Base-by-base conservation (phyloP, 805 yeast genomes). In the Kodamaea neixiangensis region DNA sequence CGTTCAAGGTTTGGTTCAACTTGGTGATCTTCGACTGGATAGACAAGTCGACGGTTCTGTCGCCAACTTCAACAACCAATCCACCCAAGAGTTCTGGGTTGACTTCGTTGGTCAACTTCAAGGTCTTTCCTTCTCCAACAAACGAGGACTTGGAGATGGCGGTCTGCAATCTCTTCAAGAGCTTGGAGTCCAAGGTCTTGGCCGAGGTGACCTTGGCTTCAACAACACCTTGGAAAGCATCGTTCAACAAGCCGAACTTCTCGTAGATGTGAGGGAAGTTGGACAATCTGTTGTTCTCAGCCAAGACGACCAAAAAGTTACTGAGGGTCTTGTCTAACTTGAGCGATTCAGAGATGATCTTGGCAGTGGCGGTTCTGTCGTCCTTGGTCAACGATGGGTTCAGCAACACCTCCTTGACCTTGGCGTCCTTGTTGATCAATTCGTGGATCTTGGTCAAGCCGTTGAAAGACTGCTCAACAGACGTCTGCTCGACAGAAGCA, bases 21-120 rank as follows among this genome's bases (percentile, higher is more conserved):
- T 83, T 90, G 71, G 88, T 78, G 68, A 94, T 83, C 81, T 87
- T 91, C 67, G 88, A 73, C 54, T 92, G 79, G 61, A 94, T 83
- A 53, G 96, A 86, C 71, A 93, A 81, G 76, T 94, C 99, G 64
- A 91, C 97, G 57, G 98, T 92, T 75, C 87, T 89, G 79, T 93
- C 99, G 67, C 93, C 97, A 64, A 94, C 89, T 76, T 92, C 97
- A 54, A 94, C 96, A 61, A 94, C 77, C 71, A 94, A 82, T 65
- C 99, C 99, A 68, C 99, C 99, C 71, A 89, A 80, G 68, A 94
- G 89, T 58, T 87, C 94, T 58, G 97, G 89, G 77, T 90, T 85
- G 56, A 93, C 88, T 58, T 78, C 79, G 80, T 91, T 93, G 61
- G 83, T 75, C 62, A 94, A 77, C 78, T 87, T 86, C 72, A 94